Percentiles rank a stretch among this genome's conserved stretches.
Conservation (phyloP, 345 rosid species). For the Hibiscus syriacus region DNA sequence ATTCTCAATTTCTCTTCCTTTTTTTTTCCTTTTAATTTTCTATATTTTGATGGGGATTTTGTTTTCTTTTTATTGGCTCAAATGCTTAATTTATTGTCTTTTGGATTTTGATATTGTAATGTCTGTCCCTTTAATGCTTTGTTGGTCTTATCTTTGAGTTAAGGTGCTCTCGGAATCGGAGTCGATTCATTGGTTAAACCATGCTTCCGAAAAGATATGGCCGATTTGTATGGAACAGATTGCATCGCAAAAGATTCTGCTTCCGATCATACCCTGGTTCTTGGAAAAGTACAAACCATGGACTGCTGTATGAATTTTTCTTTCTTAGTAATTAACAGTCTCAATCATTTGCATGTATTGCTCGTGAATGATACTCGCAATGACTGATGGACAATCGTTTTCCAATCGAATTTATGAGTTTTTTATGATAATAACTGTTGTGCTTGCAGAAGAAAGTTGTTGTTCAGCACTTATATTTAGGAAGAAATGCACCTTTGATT, state of each 20-base stretch:
- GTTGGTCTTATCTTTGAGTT: conserved; percentile 10
- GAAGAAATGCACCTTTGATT: conserved; percentile 80
- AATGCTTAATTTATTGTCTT: neutral
- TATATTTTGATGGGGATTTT: neutral
- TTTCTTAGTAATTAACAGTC: conserved; percentile 1
- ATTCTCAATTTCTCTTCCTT: neutral
- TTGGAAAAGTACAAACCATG: conserved; percentile 93
- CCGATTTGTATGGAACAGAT: conserved; percentile 89
- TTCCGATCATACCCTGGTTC: conserved; percentile 96
- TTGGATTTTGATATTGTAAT: neutral
- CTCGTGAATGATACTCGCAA: neutral
- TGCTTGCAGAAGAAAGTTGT: conserved; percentile 58
- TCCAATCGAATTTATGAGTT: neutral
- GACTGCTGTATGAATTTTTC: conserved; percentile 58
- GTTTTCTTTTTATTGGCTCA: neutral
- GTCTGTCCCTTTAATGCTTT: conserved; percentile 1
- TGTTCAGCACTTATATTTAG: conserved; percentile 74
- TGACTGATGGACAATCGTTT: neutral
- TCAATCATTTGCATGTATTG: neutral
- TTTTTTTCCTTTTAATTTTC: neutral
- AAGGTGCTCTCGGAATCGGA: conserved; percentile 84
- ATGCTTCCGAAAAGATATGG: conserved; percentile 84
- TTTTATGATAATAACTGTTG: conserved; percentile 3
- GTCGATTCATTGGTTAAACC: conserved; percentile 82
- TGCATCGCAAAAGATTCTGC: conserved; percentile 78